phyloP scores from a whole-genome alignment of 306 rosid genomes.

The Sesbania bispinosa region DNA sequence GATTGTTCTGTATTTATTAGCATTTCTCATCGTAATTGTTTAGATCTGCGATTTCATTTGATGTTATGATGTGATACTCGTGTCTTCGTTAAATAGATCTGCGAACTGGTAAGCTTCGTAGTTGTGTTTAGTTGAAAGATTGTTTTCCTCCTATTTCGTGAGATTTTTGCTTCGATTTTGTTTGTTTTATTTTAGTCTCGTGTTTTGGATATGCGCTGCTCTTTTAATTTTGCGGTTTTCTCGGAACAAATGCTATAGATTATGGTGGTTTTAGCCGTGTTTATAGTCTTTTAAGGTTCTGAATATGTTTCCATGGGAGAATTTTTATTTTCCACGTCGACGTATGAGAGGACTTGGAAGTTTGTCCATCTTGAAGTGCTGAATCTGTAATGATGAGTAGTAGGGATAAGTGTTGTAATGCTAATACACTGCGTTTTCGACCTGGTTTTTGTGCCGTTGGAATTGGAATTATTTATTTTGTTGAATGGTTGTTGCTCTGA shows the following conservation, averaged over 20 bases:
- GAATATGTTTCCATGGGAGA: neutral
- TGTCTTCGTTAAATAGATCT: conserved; percentile 21
- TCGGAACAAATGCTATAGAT: neutral
- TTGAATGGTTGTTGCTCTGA: neutral
- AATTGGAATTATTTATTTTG: neutral
- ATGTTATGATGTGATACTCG: no score
- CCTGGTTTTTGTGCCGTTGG: neutral
- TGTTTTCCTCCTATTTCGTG: neutral
- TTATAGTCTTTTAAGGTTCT: neutral
- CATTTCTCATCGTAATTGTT: neutral
- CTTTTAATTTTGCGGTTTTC: neutral
- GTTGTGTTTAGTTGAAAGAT: neutral
- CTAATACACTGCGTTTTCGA: neutral
- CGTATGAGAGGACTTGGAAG: neutral
- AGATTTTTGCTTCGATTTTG: neutral
- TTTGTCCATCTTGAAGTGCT: neutral
- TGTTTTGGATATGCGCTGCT: neutral
- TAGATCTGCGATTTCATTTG: conserved; percentile 38
- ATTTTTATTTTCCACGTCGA: neutral
- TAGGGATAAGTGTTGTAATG: neutral
- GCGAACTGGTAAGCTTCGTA: neutral
- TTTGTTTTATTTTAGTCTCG: neutral
- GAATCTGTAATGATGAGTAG: neutral
- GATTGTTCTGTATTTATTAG: neutral
- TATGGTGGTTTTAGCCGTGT: neutral